phyloP scores from a whole-genome alignment of 345 rosid genomes.

The Boechera retrofracta region DNA sequence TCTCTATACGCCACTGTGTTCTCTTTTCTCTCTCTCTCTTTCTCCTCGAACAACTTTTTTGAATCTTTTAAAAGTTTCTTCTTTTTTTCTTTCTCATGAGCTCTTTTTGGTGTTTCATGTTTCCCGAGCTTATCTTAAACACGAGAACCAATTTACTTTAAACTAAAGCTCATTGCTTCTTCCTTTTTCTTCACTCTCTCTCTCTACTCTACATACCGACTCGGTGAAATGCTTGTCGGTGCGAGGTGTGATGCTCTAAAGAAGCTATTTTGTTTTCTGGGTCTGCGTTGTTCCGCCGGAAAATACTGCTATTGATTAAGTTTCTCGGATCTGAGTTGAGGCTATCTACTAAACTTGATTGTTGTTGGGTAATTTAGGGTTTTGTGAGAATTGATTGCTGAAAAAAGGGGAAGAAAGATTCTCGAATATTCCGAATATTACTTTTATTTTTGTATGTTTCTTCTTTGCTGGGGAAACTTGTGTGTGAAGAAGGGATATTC shows the following conservation, averaged over 20 bases:
- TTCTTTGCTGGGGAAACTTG: conserved; percentile 45
- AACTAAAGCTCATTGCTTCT: conserved; percentile 36
- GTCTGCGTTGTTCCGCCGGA: conserved; percentile 20
- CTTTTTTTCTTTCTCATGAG: conserved; percentile 9
- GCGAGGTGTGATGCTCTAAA: conserved; percentile 3
- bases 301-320: background rate
- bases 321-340: conserved; percentile 10
- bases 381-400: background rate
- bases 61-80: conserved; percentile 34
- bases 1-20: conserved; percentile 33
- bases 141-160: conserved; percentile 29
- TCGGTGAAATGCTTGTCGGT: conserved; percentile 35
- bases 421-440: conserved; percentile 9
- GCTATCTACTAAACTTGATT: conserved; percentile 11
- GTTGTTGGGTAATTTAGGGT: conserved; percentile 34
- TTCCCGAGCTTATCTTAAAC: conserved; percentile 34
- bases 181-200: conserved; percentile 27
- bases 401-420: conserved; percentile 3
- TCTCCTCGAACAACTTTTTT: conserved; percentile 33
- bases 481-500: conserved; percentile 61
- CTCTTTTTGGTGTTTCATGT: conserved; percentile 34
- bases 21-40: conserved; percentile 19
- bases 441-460: conserved; percentile 26
- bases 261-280: conserved; percentile 25
- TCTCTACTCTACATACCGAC: conserved; percentile 21